These are phyloP conservation scores for Parietichytrium sp. DNA, from an alignment of 108 stramenopile species.

Conservation along the genomic window DNA sequence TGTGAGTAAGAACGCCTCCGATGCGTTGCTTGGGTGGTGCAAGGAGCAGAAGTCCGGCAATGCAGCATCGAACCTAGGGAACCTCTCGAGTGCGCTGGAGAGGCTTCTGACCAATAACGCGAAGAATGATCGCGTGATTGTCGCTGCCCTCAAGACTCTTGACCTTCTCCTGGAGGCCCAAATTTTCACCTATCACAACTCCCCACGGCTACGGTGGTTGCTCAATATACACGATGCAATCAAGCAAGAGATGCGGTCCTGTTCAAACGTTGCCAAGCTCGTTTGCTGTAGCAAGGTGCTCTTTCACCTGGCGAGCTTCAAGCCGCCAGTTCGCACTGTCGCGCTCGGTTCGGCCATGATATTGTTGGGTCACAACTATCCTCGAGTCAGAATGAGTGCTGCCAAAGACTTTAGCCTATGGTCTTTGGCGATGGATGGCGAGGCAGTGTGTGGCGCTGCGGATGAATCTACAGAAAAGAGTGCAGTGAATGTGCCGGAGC, in stretches of 20 bases:
- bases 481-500: background rate
- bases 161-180: conserved; percentile 12
- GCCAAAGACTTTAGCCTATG: conserved; percentile 36
- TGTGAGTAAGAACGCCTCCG: conserved; percentile 17
- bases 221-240: conserved; percentile 14
- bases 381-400: conserved; percentile 7
- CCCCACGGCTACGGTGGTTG: conserved; percentile 19
- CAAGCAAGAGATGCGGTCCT: background rate
- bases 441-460: background rate
- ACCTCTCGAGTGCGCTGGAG: conserved; percentile 12
- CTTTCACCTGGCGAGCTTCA: background rate
- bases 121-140: background rate
- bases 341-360: background rate
- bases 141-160: conserved; percentile 13
- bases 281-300: conserved; percentile 8
- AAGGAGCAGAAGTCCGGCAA: background rate
- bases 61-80: background rate
- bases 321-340: conserved; percentile 4
- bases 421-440: conserved; percentile 27
- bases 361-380: conserved; percentile 10
- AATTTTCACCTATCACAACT: background rate
- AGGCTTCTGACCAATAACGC: background rate
- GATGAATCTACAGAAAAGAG: too few relatives aligned
- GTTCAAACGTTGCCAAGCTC: conserved; percentile 11
- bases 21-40: background rate